phyloP scores from a whole-genome alignment of 1,139 yeast genomes.

The Candida tetrigidarum region DNA sequence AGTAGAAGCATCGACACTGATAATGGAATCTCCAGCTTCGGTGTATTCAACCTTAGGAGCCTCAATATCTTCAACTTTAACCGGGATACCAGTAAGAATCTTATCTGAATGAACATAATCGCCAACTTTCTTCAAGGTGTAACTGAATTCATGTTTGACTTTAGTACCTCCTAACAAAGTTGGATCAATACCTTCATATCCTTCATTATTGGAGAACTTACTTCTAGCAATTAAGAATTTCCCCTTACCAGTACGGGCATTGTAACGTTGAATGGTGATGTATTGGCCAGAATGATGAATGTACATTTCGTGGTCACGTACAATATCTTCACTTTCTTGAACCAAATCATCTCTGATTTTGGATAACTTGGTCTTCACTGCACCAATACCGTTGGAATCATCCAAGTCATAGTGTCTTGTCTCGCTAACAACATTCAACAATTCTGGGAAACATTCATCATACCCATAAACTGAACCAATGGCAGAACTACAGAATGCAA shows the following conservation, averaged over 20 bases:
- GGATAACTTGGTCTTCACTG: slow-evolving; percentile 65
- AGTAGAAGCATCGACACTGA: slow-evolving; percentile 48
- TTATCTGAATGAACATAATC: slow-evolving; percentile 46
- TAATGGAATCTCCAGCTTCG: slow-evolving; percentile 48
- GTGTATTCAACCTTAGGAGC: slow-evolving; percentile 50
- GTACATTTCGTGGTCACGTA: slow-evolving; percentile 86
- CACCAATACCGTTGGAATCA: slow-evolving; percentile 68
- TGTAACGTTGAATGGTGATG: slow-evolving; percentile 87
- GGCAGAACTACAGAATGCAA: slow-evolving; percentile 91
- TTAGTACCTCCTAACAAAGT: slow-evolving; percentile 67
- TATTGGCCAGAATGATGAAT: slow-evolving; percentile 94
- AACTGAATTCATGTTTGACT: slow-evolving; percentile 64
- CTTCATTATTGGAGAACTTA: slow-evolving; percentile 56
- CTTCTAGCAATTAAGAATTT: slow-evolving; percentile 89
- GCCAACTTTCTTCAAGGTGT: slow-evolving; percentile 57
- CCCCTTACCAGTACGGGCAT: slow-evolving; percentile 85
- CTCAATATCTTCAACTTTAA: slow-evolving; percentile 56
- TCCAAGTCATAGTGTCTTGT: slow-evolving; percentile 62
- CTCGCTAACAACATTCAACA: slow-evolving; percentile 84
- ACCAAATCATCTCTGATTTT: slow-evolving; percentile 65
- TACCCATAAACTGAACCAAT: slow-evolving; percentile 95
- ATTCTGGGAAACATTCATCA: slow-evolving; percentile 87
- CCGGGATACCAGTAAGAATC: slow-evolving; percentile 64
- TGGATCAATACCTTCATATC: slow-evolving; percentile 61
- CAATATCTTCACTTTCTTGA: slow-evolving; percentile 61